Conservation (phyloP, 2,329 filamentous ascomycete genomes). For the Leptosphaerulina australis region DNA sequence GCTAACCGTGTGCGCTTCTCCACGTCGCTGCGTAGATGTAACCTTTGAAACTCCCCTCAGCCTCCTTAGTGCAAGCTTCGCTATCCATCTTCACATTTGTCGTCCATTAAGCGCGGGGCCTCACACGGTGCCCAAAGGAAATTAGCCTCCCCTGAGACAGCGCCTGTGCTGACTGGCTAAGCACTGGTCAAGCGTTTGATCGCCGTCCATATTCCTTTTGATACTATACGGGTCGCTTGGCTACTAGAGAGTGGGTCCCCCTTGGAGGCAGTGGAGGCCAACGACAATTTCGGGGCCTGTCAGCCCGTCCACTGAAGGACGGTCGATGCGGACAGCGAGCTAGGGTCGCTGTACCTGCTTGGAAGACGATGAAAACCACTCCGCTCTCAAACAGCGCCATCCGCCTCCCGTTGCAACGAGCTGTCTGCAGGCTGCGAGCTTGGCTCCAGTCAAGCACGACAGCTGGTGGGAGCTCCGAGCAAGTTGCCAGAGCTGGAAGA, state of each 20-base stretch:
- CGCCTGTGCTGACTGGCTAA: constrained; percentile 38
- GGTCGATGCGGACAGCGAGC: constrained; percentile 17
- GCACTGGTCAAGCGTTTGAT: constrained; percentile 50
- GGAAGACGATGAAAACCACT: constrained; percentile 26
- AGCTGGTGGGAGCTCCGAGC: neutral
- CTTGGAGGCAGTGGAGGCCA: constrained; percentile 4
- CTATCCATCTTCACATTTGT: constrained; percentile 25
- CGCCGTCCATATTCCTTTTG: constrained; percentile 44
- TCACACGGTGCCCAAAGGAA: constrained; percentile 22
- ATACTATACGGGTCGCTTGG: constrained; percentile 21
- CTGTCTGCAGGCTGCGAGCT: no score
- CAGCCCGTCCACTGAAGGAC: constrained; percentile 17
- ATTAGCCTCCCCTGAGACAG: constrained; percentile 43
- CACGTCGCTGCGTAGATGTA: constrained; percentile 33
- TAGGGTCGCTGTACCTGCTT: constrained; percentile 34
- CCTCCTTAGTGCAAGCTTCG: constrained; percentile 29
- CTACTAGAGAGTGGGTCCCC: constrained; percentile 3
- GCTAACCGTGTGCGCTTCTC: constrained; percentile 25
- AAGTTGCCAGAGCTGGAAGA: constrained; percentile 17
- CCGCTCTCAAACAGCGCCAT: constrained; percentile 15
- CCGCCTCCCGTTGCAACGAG: constrained; percentile 7
- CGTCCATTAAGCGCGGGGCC: constrained; percentile 25
- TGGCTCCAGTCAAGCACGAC: constrained; percentile 19
- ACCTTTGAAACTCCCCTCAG: constrained; percentile 18
- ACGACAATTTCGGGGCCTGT: constrained; percentile 31